These are phyloP conservation scores for Collybiopsis confluens DNA, from an alignment of 768 basidiomycete genomes.

Conservation along the genomic window DNA sequence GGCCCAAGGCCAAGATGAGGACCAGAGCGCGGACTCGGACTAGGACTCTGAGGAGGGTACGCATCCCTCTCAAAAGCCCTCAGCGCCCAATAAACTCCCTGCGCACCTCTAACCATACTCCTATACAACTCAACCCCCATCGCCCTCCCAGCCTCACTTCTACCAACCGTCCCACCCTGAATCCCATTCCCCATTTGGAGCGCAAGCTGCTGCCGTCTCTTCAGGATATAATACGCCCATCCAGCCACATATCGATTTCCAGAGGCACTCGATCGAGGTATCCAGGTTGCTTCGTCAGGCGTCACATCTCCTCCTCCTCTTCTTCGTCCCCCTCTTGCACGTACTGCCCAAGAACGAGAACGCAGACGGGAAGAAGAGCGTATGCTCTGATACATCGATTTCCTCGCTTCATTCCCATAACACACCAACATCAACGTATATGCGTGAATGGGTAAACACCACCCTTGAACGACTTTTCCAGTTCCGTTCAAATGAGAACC, in stretches of 20 bases:
- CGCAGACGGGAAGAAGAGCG: too few relatives aligned
- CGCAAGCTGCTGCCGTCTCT: background rate
- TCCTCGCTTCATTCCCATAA: conserved; percentile 43
- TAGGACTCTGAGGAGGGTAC: too few relatives aligned
- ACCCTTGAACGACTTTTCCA: conserved; percentile 48
- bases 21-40: too few relatives aligned
- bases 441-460: conserved; percentile 61
- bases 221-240: conserved; percentile 9
- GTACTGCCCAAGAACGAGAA: too few relatives aligned
- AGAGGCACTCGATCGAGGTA: background rate
- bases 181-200: too few relatives aligned
- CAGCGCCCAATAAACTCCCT: conserved; percentile 19
- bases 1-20: too few relatives aligned
- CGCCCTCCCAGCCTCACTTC: background rate
- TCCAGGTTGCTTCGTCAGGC: conserved; percentile 8
- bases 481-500: too few relatives aligned
- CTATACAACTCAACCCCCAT: background rate
- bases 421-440: conserved; percentile 71
- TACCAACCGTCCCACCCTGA: too few relatives aligned
- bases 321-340: too few relatives aligned
- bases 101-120: conserved; percentile 11
- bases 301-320: too few relatives aligned
- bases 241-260: conserved; percentile 29
- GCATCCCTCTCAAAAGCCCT: conserved; percentile 17
- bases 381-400: background rate